A percentile compares a stretch with the other conserved stretches of the same genome.
Evolutionary conservation across 1,284 basidiomycete species (phyloP).

Genomic region (Neolentinus lepideus): DNA sequence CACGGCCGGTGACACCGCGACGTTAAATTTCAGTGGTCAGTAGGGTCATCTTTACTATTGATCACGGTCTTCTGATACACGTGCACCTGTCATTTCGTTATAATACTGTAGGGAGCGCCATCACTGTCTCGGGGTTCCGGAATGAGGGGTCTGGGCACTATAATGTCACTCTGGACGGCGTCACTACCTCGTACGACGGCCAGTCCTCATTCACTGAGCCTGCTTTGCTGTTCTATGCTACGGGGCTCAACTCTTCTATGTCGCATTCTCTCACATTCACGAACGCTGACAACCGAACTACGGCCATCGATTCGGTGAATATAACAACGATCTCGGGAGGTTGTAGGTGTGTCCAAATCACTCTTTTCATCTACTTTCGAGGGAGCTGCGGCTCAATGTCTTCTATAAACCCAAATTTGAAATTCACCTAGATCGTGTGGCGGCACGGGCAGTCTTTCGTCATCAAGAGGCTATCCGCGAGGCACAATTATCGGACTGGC

Average conservation of each 20-base stretch:
- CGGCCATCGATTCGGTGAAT: conserved; percentile 35
- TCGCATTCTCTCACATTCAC: conserved; percentile 44
- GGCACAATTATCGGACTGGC: conserved; percentile 60
- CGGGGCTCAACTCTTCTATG: conserved; percentile 43
- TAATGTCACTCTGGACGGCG: conserved; percentile 49
- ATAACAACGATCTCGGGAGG: conserved; percentile 27
- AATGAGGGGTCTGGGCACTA: conserved; percentile 51
- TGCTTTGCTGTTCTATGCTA: conserved; percentile 52
- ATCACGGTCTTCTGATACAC: conserved; percentile 5
- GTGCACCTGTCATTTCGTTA: not conserved
- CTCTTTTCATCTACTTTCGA: conserved; percentile 6
- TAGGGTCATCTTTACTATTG: conserved; percentile 4
- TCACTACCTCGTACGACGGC: conserved; percentile 35
- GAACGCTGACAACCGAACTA: conserved; percentile 46
- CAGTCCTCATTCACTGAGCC: conserved; percentile 45
- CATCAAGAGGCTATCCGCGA: conserved; percentile 18
- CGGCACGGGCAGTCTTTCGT: not conserved
- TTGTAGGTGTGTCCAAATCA: conserved; percentile 26
- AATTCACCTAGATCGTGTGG: not conserved
- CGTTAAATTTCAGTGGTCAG: conserved; percentile 40
- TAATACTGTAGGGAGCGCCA: conserved; percentile 45
- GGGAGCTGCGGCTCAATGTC: conserved; percentile 14
- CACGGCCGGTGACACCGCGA: conserved; percentile 38
- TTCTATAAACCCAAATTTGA: conserved; percentile 8
- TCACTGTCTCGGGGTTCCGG: conserved; percentile 45